phyloP scores from a whole-genome alignment of 768 basidiomycete genomes.

The Hydnum rufescens region DNA sequence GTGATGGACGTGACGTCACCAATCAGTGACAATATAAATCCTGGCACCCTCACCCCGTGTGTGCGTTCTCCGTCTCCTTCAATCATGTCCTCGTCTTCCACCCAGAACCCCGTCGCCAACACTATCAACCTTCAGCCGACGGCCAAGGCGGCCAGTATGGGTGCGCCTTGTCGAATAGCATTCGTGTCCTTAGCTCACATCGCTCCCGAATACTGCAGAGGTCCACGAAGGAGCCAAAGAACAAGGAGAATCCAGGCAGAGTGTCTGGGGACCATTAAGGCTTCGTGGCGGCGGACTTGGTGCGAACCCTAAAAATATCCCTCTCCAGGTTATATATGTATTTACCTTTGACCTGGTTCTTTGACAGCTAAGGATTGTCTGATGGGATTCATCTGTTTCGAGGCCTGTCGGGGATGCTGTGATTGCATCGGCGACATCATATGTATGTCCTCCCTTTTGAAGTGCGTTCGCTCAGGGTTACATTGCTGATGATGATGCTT shows the following conservation, averaged over 20 bases:
- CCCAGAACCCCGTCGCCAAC: background rate
- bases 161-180: background rate
- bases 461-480: background rate
- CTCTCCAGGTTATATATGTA: too few species aligned
- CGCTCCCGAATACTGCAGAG: slow-evolving; percentile 1
- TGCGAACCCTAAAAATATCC: background rate
- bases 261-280: slow-evolving; percentile 5
- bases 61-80: background rate
- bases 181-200: background rate
- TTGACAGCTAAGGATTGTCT: slow-evolving; percentile 1
- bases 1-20: too few species aligned
- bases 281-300: slow-evolving; percentile 7
- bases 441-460: background rate
- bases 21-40: too few species aligned
- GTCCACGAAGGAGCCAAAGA: slow-evolving; percentile 2
- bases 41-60: background rate
- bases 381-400: slow-evolving; percentile 7
- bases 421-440: slow-evolving; percentile 10
- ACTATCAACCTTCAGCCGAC: slow-evolving; percentile 6
- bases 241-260: background rate
- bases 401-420: slow-evolving; percentile 9
- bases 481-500: background rate
- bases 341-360: background rate
- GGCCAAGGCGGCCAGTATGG: slow-evolving; percentile 4
- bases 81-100: background rate